phyloP scores from a whole-genome alignment of 495 filamentous ascomycete genomes.

The Xylaria cubensis region DNA sequence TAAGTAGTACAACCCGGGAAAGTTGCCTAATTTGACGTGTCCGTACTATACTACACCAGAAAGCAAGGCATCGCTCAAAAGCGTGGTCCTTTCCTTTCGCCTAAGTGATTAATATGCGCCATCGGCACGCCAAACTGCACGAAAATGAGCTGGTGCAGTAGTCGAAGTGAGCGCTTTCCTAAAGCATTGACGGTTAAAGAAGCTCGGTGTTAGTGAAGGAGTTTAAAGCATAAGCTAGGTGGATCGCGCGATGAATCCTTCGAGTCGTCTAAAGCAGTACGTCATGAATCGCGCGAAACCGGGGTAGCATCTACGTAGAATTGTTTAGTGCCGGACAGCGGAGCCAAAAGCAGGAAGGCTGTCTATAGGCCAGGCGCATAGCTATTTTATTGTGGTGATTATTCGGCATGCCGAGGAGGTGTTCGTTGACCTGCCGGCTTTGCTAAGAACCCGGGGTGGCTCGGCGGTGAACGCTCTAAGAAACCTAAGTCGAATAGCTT shows the following conservation, averaged over 20 bases:
- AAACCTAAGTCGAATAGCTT: slow-evolving; percentile 1
- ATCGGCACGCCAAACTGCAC: neutral
- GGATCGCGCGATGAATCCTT: neutral
- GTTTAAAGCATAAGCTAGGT: slow-evolving; percentile 11
- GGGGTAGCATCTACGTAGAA: neutral
- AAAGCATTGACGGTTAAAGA: neutral
- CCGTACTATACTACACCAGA: too few species aligned
- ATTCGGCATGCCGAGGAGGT: neutral
- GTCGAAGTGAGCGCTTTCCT: slow-evolving; percentile 1
- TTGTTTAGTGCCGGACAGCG: slow-evolving; percentile 6
- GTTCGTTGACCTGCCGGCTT: slow-evolving; percentile 14
- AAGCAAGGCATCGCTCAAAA: neutral
- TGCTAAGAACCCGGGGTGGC: neutral
- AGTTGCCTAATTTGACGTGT: neutral
- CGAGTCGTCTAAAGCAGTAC: neutral
- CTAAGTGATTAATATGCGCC: neutral
- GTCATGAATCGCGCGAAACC: slow-evolving; percentile 1
- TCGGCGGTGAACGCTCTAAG: neutral
- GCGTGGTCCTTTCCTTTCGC: neutral
- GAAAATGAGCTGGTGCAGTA: neutral
- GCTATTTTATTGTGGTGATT: neutral
- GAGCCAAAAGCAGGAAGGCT: slow-evolving; percentile 6
- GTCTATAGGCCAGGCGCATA: neutral
- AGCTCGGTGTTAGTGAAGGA: neutral
- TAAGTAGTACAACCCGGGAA: neutral